Conservation (phyloP, 2,329 filamentous ascomycete genomes). For the Ampelomyces quisqualis region DNA sequence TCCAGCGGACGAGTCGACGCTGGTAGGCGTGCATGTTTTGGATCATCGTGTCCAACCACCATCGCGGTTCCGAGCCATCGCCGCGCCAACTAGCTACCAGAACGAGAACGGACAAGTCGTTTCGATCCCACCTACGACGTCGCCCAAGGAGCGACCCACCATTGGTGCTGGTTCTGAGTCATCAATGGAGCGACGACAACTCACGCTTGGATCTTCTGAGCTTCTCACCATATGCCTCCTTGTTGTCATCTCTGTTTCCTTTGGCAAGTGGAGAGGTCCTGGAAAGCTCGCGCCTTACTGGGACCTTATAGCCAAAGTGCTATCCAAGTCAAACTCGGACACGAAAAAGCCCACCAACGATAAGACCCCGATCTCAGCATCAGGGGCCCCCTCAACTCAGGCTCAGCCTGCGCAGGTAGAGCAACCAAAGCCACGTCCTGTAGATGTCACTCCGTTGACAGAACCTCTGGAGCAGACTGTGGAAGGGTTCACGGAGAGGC, state of each 20-base stretch:
- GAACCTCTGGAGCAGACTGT: slow-evolving; percentile 4
- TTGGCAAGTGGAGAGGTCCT: slow-evolving; percentile 7
- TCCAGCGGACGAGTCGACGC: slow-evolving; percentile 33
- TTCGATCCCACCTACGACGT: slow-evolving; percentile 23
- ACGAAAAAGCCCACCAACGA: slow-evolving; percentile 12
- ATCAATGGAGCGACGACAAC: slow-evolving; percentile 10
- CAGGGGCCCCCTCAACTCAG: too few relatives aligned
- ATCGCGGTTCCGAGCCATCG: slow-evolving; percentile 25
- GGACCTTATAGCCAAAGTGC: slow-evolving; percentile 12
- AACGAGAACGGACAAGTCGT: slow-evolving; percentile 22
- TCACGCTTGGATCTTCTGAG: neutral
- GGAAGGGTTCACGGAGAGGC: slow-evolving; percentile 5
- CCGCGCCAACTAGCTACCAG: slow-evolving; percentile 27
- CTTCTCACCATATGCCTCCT: slow-evolving; percentile 1
- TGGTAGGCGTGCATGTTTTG: slow-evolving; percentile 46
- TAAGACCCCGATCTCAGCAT: slow-evolving; percentile 11
- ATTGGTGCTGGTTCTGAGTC: slow-evolving; percentile 24
- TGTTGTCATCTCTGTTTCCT: slow-evolving; percentile 11
- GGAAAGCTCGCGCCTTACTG: slow-evolving; percentile 14
- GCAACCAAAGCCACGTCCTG: slow-evolving; percentile 1
- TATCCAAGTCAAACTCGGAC: slow-evolving; percentile 6
- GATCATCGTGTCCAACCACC: slow-evolving; percentile 27
- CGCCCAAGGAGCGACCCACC: slow-evolving; percentile 20
- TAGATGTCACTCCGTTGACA: slow-evolving; percentile 6
- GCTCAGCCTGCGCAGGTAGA: slow-evolving; percentile 6